A percentile compares a stretch with the other conserved stretches of the same genome.
Conservation (phyloP, 306 rosid species). For the Clitoria ternatea region DNA sequence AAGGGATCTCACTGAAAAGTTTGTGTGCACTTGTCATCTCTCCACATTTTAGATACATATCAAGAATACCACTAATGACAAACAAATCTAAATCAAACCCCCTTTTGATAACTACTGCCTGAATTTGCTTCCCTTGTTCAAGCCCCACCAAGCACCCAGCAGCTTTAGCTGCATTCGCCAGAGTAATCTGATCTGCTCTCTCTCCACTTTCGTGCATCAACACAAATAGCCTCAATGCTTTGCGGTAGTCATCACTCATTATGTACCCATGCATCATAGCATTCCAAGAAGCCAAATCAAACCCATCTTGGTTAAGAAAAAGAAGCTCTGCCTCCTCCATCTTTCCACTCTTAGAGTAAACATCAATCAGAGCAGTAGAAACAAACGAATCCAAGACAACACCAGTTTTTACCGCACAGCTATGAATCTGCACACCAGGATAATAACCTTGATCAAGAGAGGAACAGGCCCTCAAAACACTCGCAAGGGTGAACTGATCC, state of each 20-base stretch:
- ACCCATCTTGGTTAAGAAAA: conserved; percentile 43
- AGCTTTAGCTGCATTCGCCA: conserved; percentile 74
- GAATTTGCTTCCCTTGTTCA: conserved; percentile 70
- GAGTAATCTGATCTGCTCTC: conserved; percentile 48
- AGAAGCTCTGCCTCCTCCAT: conserved; percentile 62
- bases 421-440: conserved; percentile 59
- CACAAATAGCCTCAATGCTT: conserved; percentile 53
- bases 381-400: conserved; percentile 53
- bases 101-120: conserved; percentile 45
- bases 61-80: conserved; percentile 63
- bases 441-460: conserved; percentile 45
- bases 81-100: conserved; percentile 50
- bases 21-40: conserved; percentile 51
- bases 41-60: conserved; percentile 81
- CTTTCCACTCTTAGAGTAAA: conserved; percentile 61
- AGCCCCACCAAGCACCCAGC: conserved; percentile 54
- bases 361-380: conserved; percentile 66
- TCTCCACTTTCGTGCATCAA: conserved; percentile 49
- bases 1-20: conserved; percentile 54
- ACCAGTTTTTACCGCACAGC: conserved; percentile 49
- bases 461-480: conserved; percentile 68
- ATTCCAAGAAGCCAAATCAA: conserved; percentile 79
- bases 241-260: conserved; percentile 33
- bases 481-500: conserved; percentile 68
- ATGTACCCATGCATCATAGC: conserved; percentile 77